Conservation (phyloP, 2,329 filamentous ascomycete species). For the Coniochaeta sp. region DNA sequence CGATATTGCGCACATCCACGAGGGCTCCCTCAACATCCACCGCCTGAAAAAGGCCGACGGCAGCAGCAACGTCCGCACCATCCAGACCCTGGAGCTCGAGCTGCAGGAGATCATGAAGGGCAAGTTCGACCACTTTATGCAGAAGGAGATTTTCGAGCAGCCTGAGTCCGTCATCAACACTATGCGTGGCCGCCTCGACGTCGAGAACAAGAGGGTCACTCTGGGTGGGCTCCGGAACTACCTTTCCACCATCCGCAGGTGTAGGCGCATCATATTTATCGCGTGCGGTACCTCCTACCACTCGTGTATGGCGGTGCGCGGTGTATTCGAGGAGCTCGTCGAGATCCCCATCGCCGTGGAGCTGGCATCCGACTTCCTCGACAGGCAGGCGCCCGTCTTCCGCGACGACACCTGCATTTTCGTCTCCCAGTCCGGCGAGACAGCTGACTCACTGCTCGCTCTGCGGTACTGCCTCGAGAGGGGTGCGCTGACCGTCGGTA, state of each 20-base stretch:
- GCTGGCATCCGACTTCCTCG: constrained; percentile 95
- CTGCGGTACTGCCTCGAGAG: constrained; percentile 97
- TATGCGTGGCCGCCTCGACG: constrained; percentile 96
- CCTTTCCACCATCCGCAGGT: constrained; percentile 92
- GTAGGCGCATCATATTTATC: constrained; percentile 97
- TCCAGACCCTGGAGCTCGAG: constrained; percentile 97
- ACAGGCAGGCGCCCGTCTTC: constrained; percentile 95
- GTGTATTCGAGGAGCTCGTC: constrained; percentile 94
- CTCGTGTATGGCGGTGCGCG: constrained; percentile 98
- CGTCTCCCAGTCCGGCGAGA: constrained; percentile 97
- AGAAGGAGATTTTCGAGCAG: constrained; percentile 99
- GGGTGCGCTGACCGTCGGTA: constrained; percentile 92
- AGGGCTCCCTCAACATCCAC: constrained; percentile 98
- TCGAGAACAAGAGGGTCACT: constrained; percentile 88
- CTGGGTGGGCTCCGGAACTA: constrained; percentile 94
- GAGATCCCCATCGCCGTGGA: constrained; percentile 98
- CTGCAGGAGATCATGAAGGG: constrained; percentile 99
- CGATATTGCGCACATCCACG: constrained; percentile 98
- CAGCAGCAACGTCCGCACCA: constrained; percentile 92
- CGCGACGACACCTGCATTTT: constrained; percentile 98
- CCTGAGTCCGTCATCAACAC: constrained; percentile 99
- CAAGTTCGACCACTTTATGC: constrained; percentile 99
- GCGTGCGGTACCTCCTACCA: constrained; percentile 98
- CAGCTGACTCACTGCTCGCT: constrained; percentile 93
- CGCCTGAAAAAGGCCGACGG: constrained; percentile 95